phyloP scores from a whole-genome alignment of 192 early-diverging fungal species.

The Coemansia sp. region DNA sequence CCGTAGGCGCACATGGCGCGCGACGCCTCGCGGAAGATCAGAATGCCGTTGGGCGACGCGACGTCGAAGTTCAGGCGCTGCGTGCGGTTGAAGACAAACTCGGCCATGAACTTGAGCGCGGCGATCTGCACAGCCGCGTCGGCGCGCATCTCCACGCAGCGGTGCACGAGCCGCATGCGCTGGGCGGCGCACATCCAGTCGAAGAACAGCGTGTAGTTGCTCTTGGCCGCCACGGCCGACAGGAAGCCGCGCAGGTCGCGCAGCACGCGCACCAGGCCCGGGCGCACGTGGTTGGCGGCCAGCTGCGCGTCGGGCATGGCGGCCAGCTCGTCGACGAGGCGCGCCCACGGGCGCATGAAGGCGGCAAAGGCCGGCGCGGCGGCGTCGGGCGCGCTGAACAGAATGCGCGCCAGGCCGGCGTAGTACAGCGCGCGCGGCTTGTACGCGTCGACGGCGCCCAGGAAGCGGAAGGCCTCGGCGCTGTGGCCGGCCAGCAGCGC shows the following conservation, averaged over 20 bases:
- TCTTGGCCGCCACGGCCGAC: constrained; percentile 61
- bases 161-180: constrained; percentile 65
- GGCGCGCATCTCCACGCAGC: constrained; percentile 64
- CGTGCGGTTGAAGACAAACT: constrained; percentile 82
- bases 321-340: constrained; percentile 59
- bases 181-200: constrained; percentile 81
- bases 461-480: constrained; percentile 71
- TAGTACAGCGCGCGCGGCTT: constrained; percentile 77
- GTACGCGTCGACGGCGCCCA: constrained; percentile 62
- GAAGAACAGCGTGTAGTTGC: constrained; percentile 72
- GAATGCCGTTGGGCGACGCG: constrained; percentile 83
- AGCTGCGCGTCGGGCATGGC: constrained; percentile 59
- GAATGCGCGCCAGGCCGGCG: constrained; percentile 71
- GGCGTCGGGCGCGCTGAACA: constrained; percentile 69
- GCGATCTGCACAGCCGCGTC: constrained; percentile 66
- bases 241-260: constrained; percentile 80
- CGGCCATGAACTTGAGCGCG: constrained; percentile 75
- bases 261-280: constrained; percentile 65
- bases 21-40: constrained; percentile 88
- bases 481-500: constrained; percentile 74
- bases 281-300: constrained; percentile 51
- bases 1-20: constrained; percentile 66
- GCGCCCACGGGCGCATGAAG: constrained; percentile 74
- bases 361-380: constrained; percentile 63
- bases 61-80: constrained; percentile 84